Percentiles rank a stretch among this genome's conserved stretches.
phyloP scores from a whole-genome alignment of 2,329 filamentous ascomycete genomes.

The Fusarium bulbicola region DNA sequence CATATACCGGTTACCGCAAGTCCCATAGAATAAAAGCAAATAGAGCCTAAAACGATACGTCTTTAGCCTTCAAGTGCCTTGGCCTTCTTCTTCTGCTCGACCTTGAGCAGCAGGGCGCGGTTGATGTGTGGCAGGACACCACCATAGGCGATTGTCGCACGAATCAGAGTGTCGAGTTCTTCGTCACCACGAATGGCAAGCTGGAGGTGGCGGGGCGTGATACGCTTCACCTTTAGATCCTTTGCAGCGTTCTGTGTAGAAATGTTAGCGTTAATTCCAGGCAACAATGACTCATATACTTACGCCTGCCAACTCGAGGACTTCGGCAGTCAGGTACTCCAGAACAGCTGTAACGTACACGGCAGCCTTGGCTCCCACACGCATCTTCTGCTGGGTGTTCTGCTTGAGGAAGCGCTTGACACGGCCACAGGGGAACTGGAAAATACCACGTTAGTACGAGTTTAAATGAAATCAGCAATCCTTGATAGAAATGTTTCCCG shows the following conservation, averaged over 20 bases:
- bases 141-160: constrained; percentile 97
- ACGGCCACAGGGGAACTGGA: constrained; percentile 97
- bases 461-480: not conserved
- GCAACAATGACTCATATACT: constrained; percentile 49
- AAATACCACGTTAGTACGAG: constrained; percentile 35
- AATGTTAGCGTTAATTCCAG: constrained; percentile 36
- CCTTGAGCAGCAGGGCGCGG: constrained; percentile 92
- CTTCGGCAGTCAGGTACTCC: constrained; percentile 97
- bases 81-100: constrained; percentile 96
- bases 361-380: constrained; percentile 96
- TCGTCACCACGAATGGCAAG: constrained; percentile 98
- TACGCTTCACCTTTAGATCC: constrained; percentile 99
- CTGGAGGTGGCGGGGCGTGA: constrained; percentile 96
- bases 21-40: constrained; percentile 38
- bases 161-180: constrained; percentile 96
- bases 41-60: constrained; percentile 15
- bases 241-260: constrained; percentile 86
- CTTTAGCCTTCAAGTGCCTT: constrained; percentile 58
- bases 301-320: constrained; percentile 93
- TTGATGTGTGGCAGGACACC: constrained; percentile 99
- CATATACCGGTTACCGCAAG: constrained; percentile 39
- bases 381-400: constrained; percentile 99
- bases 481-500: constrained; percentile 14
- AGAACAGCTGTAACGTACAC: constrained; percentile 98
- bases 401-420: constrained; percentile 99